A percentile compares a stretch with the other conserved stretches of the same genome.
phyloP scores from a whole-genome alignment of 306 rosid genomes.

The Styphnolobium japonicum region DNA sequence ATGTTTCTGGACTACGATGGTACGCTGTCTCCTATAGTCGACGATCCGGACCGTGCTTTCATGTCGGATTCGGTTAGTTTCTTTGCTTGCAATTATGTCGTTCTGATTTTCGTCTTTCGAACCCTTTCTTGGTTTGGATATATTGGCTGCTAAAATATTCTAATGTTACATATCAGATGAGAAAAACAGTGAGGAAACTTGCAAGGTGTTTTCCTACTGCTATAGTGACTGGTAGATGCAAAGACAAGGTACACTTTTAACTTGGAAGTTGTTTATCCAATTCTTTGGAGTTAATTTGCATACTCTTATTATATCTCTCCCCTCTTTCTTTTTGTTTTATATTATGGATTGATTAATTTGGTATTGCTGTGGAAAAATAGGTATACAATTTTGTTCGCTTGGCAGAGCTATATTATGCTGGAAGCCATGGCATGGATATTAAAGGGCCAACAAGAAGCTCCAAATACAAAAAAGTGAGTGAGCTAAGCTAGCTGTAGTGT shows the following conservation, averaged over 20 bases:
- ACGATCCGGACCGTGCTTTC: constrained; percentile 82
- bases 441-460: constrained; percentile 79
- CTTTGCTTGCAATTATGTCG: not conserved
- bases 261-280: not conserved
- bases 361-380: constrained; percentile 31
- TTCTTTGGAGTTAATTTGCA: not conserved
- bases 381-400: constrained; percentile 73
- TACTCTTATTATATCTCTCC: not conserved
- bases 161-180: constrained; percentile 52
- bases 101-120: not conserved
- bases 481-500: not conserved
- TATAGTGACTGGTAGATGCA: constrained; percentile 83
- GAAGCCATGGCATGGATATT: constrained; percentile 97
- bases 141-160: not conserved
- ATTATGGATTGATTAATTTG: not conserved
- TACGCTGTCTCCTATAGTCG: constrained; percentile 78
- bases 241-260: constrained; percentile 69
- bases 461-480: constrained; percentile 65
- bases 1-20: constrained; percentile 90
- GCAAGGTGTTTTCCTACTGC: constrained; percentile 85
- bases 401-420: constrained; percentile 87
- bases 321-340: not conserved
- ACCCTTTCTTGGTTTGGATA: not conserved
- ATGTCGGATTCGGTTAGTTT: constrained; percentile 68
- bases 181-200: constrained; percentile 63